A percentile compares a stretch with the other conserved stretches of the same genome.
Evolutionary conservation across 495 filamentous ascomycete genomes (phyloP).

Genomic region (Hyaloscypha variabilis): DNA sequence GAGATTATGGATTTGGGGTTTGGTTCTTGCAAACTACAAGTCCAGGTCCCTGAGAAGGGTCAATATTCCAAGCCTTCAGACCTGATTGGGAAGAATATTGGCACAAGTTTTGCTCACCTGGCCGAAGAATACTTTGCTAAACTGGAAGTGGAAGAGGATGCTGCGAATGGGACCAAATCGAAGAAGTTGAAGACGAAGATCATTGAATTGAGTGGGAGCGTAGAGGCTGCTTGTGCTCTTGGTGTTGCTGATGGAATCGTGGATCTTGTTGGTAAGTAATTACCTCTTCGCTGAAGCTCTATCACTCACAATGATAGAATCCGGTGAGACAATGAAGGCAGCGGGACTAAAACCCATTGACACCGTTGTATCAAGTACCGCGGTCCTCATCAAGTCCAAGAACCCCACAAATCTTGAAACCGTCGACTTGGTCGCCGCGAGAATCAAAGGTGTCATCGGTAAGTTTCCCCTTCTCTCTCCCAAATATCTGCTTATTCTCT

Average conservation of each 20-base stretch:
- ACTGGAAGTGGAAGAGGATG: slow-evolving; percentile 60
- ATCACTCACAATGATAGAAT: slow-evolving; percentile 61
- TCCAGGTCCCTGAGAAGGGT: slow-evolving; percentile 92
- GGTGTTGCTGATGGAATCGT: slow-evolving; percentile 97
- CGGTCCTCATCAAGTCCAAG: slow-evolving; percentile 90
- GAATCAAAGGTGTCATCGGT: slow-evolving; percentile 93
- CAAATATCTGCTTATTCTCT: slow-evolving; percentile 12
- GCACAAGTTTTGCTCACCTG: slow-evolving; percentile 90
- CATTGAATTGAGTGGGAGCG: slow-evolving; percentile 91
- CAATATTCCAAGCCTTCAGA: slow-evolving; percentile 66
- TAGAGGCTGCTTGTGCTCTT: slow-evolving; percentile 93
- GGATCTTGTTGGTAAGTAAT: slow-evolving; percentile 83
- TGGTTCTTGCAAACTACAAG: slow-evolving; percentile 88
- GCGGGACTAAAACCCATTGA: slow-evolving; percentile 96
- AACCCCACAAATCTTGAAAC: slow-evolving; percentile 76
- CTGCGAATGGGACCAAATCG: slow-evolving; percentile 23
- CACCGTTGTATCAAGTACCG: slow-evolving; percentile 84
- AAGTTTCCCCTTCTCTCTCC: slow-evolving; percentile 32
- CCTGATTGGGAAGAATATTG: slow-evolving; percentile 90
- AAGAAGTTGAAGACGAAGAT: slow-evolving; percentile 75
- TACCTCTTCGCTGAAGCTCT: not conserved
- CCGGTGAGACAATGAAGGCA: slow-evolving; percentile 96
- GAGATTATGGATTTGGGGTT: slow-evolving; percentile 89
- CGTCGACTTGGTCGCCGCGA: slow-evolving; percentile 76
- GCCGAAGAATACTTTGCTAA: slow-evolving; percentile 77